phyloP scores from a whole-genome alignment of 2,329 filamentous ascomycete genomes.

The Nigrograna mackinnonii region DNA sequence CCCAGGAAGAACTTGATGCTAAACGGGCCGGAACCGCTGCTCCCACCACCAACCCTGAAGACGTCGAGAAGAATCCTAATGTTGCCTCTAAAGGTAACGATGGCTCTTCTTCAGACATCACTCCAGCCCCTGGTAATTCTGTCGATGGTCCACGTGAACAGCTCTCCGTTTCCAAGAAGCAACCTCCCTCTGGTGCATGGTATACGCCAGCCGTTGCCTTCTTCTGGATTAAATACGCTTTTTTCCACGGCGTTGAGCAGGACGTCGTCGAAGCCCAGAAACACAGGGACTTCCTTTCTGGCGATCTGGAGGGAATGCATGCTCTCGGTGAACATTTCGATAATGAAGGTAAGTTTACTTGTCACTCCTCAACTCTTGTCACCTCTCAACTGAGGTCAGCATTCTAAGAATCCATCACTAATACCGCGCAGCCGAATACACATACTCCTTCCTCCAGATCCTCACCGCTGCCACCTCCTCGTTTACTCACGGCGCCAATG shows the following conservation, averaged over 20 bases:
- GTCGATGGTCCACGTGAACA: constrained; percentile 4
- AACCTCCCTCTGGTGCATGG: constrained; percentile 45
- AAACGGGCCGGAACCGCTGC: constrained; percentile 21
- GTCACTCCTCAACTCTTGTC: neutral
- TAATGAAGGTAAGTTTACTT: constrained; percentile 51
- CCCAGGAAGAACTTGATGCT: constrained; percentile 54
- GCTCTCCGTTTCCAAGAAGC: constrained; percentile 22
- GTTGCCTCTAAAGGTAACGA: constrained; percentile 9
- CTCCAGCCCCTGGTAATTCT: constrained; percentile 10
- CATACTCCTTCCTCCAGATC: constrained; percentile 47
- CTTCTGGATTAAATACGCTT: constrained; percentile 49
- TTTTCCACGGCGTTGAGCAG: constrained; percentile 56
- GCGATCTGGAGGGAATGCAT: constrained; percentile 59
- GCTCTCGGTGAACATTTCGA: constrained; percentile 63
- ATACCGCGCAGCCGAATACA: constrained; percentile 43
- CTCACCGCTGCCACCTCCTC: constrained; percentile 69
- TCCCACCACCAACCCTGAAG: constrained; percentile 11
- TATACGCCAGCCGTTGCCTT: constrained; percentile 47
- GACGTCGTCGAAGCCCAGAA: constrained; percentile 50
- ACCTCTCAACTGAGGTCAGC: constrained; percentile 48
- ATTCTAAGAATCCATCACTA: neutral
- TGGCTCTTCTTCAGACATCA: constrained; percentile 22
- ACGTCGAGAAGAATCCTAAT: constrained; percentile 28
- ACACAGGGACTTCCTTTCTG: constrained; percentile 52
- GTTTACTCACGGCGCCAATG: constrained; percentile 73